Evolutionary conservation across 495 filamentous ascomycete genomes (phyloP).

Genomic region (Amphirosellinia nigrospora): DNA sequence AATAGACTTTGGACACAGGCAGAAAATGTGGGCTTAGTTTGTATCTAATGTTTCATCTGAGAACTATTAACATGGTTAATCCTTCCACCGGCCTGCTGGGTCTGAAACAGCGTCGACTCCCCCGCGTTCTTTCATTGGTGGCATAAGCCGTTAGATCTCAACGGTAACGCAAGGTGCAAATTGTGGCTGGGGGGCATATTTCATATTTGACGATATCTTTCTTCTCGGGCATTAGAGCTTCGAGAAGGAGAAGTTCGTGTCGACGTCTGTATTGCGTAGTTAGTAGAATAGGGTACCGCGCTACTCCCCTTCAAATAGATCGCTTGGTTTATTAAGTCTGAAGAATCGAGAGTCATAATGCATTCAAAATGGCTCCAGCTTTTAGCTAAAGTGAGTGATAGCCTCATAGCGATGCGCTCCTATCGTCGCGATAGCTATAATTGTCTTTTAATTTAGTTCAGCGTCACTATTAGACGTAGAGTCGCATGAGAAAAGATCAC

Average conservation of each 20-base stretch:
- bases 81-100: neutral
- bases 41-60: neutral
- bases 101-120: neutral
- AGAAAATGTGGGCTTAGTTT: neutral
- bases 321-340: neutral
- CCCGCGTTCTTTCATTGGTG: neutral
- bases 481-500: neutral
- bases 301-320: too few species aligned
- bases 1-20: constrained; percentile 1
- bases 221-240: neutral
- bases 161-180: neutral
- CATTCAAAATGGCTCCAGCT: neutral
- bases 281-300: neutral
- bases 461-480: neutral
- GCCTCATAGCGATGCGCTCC: neutral
- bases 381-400: neutral
- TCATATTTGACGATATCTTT: neutral
- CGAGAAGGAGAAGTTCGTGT: neutral
- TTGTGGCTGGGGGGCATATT: neutral
- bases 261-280: neutral
- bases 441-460: neutral
- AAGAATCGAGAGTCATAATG: neutral
- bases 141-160: neutral
- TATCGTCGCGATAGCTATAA: neutral
- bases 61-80: neutral